These are phyloP conservation scores for Silene latifolia DNA, from an alignment of 148 eudicot species.

Conservation along the genomic window DNA sequence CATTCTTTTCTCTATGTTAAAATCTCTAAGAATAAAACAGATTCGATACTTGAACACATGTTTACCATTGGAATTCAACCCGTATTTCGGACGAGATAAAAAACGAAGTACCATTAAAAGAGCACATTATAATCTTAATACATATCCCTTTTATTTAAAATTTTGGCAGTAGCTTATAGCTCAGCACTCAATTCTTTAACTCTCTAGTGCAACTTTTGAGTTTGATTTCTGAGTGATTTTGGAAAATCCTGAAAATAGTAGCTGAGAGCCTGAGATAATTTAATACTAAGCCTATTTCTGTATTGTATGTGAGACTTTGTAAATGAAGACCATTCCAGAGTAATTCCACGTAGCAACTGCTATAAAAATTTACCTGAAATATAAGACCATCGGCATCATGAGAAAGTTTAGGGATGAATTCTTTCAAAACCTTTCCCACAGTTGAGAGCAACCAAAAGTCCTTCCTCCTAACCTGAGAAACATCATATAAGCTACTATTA, in stretches of 20 bases:
- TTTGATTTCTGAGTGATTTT: not conserved
- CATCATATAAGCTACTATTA: conserved; percentile 14
- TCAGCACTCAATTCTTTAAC: not conserved
- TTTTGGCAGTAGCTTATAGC: not conserved
- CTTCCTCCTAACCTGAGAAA: conserved; percentile 84
- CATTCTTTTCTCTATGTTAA: not conserved
- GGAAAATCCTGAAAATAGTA: not conserved
- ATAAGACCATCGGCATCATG: conserved; percentile 97
- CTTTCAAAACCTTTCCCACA: conserved; percentile 73
- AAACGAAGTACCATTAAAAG: not conserved
- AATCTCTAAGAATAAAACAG: not conserved
- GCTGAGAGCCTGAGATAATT: too few species aligned
- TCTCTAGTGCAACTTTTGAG: not conserved
- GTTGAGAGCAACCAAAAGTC: conserved; percentile 95
- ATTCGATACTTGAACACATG: not conserved
- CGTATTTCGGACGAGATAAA: not conserved
- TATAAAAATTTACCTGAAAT: conserved; percentile 64
- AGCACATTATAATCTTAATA: not conserved
- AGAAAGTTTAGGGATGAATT: conserved; percentile 82
- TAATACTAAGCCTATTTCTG: not conserved
- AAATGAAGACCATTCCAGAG: not conserved
- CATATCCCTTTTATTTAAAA: not conserved
- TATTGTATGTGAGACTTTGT: not conserved
- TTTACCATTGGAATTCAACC: not conserved
- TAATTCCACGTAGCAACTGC: not conserved